Conservation (phyloP, 176 grass and related monocot species). For the Melocanna baccifera region DNA sequence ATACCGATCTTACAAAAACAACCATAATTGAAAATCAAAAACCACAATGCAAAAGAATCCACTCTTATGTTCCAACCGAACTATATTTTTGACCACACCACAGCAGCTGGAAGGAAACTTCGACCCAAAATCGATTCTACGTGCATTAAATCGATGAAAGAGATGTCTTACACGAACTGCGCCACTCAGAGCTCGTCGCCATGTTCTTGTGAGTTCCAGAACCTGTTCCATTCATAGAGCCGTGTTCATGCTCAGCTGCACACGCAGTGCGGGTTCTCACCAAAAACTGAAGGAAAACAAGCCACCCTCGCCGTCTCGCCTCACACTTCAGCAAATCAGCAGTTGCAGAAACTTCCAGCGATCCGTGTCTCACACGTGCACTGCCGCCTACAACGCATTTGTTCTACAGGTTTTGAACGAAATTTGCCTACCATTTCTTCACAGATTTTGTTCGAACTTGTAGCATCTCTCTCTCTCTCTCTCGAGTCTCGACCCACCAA, state of each 20-base stretch:
- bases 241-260: background rate
- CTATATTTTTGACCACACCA: background rate
- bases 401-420: background rate
- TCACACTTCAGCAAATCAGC: background rate
- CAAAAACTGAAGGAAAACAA: background rate
- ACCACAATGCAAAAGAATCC: no score
- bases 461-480: background rate
- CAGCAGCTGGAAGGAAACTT: background rate
- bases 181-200: background rate
- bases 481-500: background rate
- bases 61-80: background rate
- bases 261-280: background rate
- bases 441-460: background rate
- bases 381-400: background rate
- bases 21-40: no score
- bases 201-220: background rate
- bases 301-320: background rate
- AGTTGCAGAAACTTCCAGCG: background rate
- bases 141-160: background rate
- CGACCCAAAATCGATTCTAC: background rate
- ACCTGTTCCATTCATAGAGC: slow-evolving; percentile 18
- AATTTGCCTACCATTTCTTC: background rate
- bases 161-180: background rate
- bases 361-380: background rate
- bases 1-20: no score